Percentiles rank a stretch among this genome's conserved stretches.
Evolutionary conservation across 2,329 filamentous ascomycete species (phyloP).

Genomic region (Cephalotrichum gorgonifer): DNA sequence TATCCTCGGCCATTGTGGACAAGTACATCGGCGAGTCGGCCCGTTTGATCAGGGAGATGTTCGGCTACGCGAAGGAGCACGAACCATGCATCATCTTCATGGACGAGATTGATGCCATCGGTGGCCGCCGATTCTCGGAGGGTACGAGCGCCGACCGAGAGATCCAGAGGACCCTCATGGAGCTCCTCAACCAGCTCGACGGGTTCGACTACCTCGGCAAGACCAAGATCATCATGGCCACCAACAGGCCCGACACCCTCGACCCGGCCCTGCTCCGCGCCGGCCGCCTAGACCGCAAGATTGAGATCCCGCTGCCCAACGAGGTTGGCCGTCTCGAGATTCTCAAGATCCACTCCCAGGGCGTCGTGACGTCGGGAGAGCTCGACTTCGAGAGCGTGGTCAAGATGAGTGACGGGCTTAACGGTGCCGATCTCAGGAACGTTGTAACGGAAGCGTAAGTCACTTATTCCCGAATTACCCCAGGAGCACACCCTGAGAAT

Average conservation of each 20-base stretch:
- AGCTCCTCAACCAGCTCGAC: constrained; percentile 94
- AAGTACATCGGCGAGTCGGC: constrained; percentile 99
- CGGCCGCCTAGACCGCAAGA: constrained; percentile 90
- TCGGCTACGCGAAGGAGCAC: constrained; percentile 98
- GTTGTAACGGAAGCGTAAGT: constrained; percentile 97
- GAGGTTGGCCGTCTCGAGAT: constrained; percentile 95
- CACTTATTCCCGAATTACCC: neutral
- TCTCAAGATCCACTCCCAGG: constrained; percentile 88
- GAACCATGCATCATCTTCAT: constrained; percentile 99
- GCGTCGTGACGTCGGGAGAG: constrained; percentile 83
- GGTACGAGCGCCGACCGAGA: constrained; percentile 96
- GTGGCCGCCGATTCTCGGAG: constrained; percentile 91
- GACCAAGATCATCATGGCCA: constrained; percentile 99
- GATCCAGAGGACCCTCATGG: constrained; percentile 97
- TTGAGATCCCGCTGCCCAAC: constrained; percentile 94
- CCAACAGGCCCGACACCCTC: constrained; percentile 91
- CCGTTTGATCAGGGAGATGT: constrained; percentile 96
- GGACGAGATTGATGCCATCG: constrained; percentile 99
- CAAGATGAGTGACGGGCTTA: constrained; percentile 98
- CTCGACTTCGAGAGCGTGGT: constrained; percentile 99
- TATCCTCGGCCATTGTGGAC: constrained; percentile 97
- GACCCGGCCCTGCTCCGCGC: constrained; percentile 88
- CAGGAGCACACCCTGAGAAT: neutral
- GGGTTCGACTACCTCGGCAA: constrained; percentile 99
- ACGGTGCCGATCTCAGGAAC: constrained; percentile 94